Percentiles rank a stretch among this genome's conserved stretches.
These are phyloP conservation scores for Krasilnikovozyma curviuscula DNA, from an alignment of 768 basidiomycete genomes.

Conservation along the genomic window DNA sequence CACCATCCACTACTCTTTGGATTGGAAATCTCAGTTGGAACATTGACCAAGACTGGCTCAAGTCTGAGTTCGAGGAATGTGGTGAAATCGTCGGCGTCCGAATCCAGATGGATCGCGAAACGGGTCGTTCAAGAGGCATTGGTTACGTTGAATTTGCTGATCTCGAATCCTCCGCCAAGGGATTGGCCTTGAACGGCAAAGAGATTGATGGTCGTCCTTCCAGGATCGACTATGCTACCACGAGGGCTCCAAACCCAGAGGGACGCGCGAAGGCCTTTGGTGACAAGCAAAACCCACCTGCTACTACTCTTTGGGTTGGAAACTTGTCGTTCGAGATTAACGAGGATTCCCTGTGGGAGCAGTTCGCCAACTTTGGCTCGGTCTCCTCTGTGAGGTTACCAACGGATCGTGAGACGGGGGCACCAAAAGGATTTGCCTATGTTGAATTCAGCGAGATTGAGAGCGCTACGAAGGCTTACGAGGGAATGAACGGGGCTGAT, in stretches of 20 bases:
- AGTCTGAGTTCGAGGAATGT: conserved; percentile 67
- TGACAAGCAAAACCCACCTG: conserved; percentile 31
- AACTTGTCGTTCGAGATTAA: conserved; percentile 61
- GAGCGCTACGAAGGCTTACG: conserved; percentile 59
- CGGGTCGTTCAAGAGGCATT: conserved; percentile 31
- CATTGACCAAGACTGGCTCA: conserved; percentile 87
- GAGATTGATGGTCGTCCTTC: conserved; percentile 84
- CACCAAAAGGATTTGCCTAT: conserved; percentile 88
- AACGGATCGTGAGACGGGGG: conserved; percentile 76
- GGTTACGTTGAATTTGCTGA: conserved; percentile 40
- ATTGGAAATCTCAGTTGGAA: conserved; percentile 91
- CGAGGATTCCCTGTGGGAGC: conserved; percentile 74
- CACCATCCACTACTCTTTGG: conserved; percentile 53
- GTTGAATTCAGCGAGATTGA: conserved; percentile 76
- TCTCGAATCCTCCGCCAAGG: conserved; percentile 43
- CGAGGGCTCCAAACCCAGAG: conserved; percentile 27
- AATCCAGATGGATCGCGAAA: conserved; percentile 42
- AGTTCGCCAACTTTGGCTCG: conserved; percentile 68
- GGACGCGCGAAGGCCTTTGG: conserved; percentile 8
- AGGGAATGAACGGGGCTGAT: conserved; percentile 44
- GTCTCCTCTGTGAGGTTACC: conserved; percentile 76
- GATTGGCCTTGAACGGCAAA: conserved; percentile 55
- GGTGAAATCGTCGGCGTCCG: conserved; percentile 77
- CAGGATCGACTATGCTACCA: conserved; percentile 62
- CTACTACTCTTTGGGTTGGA: conserved; percentile 67